Percentiles rank a stretch among this genome's conserved stretches.
Conservation (phyloP, 805 yeast species). For the Cephaloascus albidus region DNA sequence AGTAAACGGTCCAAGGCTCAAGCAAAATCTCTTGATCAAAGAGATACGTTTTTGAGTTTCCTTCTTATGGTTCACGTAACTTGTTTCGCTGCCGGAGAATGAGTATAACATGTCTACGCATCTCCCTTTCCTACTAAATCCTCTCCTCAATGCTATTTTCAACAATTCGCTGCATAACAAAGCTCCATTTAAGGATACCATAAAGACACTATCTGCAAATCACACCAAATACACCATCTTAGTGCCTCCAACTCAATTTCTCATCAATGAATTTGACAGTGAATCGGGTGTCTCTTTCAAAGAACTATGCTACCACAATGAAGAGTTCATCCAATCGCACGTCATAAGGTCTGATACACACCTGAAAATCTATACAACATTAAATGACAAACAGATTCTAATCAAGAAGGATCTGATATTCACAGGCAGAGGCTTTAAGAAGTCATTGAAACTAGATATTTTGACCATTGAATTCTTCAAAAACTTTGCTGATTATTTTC, state of each 20-base stretch:
- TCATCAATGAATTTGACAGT: slow-evolving; percentile 28
- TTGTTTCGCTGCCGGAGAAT: too few relatives aligned
- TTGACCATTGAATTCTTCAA: slow-evolving; percentile 35
- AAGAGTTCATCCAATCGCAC: slow-evolving; percentile 58
- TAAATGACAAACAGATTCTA: slow-evolving; percentile 46
- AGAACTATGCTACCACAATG: slow-evolving; percentile 43
- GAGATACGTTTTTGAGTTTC: too few relatives aligned
- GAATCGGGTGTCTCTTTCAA: slow-evolving; percentile 26
- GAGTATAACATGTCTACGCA: slow-evolving; percentile 19
- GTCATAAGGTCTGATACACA: slow-evolving; percentile 31
- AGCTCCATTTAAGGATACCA: slow-evolving; percentile 37
- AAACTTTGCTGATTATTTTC: slow-evolving; percentile 51
- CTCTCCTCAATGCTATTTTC: slow-evolving; percentile 56
- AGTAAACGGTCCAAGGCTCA: too few relatives aligned
- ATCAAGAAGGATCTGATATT: slow-evolving; percentile 45
- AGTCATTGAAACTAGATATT: slow-evolving; percentile 33
- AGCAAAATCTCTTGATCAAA: too few relatives aligned
- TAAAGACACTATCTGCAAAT: slow-evolving; percentile 27
- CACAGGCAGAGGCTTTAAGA: slow-evolving; percentile 51
- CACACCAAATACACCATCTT: slow-evolving; percentile 48
- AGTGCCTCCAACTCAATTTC: slow-evolving; percentile 50
- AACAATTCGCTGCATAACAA: slow-evolving; percentile 41
- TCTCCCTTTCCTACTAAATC: slow-evolving; percentile 50
- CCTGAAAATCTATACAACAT: slow-evolving; percentile 39
- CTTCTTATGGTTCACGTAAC: too few relatives aligned